Evolutionary conservation across 306 rosid species (phyloP), one percentile per base, ranked within the genome.

Genomic region (Trifolium subterraneum): DNA sequence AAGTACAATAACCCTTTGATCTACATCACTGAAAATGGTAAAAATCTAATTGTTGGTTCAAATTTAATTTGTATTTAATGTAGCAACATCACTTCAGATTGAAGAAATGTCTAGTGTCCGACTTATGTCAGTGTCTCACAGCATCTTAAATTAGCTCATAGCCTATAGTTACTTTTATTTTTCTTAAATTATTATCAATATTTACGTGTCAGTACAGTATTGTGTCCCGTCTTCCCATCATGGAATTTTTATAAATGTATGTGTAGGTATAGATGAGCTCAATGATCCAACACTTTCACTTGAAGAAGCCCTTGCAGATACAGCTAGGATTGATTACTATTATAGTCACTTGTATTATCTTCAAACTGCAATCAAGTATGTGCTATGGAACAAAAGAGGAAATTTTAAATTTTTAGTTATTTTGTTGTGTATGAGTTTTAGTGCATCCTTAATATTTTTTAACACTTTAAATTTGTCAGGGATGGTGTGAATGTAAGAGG

Each of bases 401-500:
- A 36, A 6, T 64, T 36, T 61, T 1, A 18, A n/a, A 35, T 62
- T 18, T 39, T 15, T 39, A 19, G 10, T 11, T 64, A 35, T n/a
- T 39, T 10, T 64, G 19, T 10, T 36, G 3, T 11, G 8, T 15
- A 36, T 64, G 44, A 16, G 18, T 38, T 64, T 16, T 55, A 63
- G 15, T 22, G 8, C 1, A 16, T 65, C 14, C 6, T 2, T 65
- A 74, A 48, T 3, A 22, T 58, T 23, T 31, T n/a, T 23, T 11
- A 11, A 36, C 16, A 38, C 2, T 20, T 12, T 61, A 2, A 15
- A 23, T 72, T 19, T 64, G 8, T 20, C 5, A 84, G 90, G 78
- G 64, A 73, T 35, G 92, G 96, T 0, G 86, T 68, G 10, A 88
- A 84, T 5, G 91, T 88, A 20, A 84, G 84, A 25, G 92, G 93